A percentile compares a stretch with the other conserved stretches of the same genome.
Evolutionary conservation across 2,329 filamentous ascomycete species (phyloP).

Genomic region (Pseudopithomyces chartarum): DNA sequence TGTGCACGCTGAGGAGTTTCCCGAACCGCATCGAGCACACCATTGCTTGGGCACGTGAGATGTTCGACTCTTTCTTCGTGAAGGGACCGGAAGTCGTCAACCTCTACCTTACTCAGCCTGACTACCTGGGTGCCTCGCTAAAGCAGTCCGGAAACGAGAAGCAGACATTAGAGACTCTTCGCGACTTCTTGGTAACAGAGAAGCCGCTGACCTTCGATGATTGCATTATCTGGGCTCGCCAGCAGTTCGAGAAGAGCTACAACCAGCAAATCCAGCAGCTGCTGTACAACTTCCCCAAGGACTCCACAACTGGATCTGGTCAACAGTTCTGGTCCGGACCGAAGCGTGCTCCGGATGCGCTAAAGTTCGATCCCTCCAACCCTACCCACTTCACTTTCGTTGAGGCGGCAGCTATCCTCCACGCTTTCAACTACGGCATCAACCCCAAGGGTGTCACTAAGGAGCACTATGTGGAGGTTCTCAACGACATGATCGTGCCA

Average conservation of each 20-base stretch:
- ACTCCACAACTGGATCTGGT: constrained; percentile 83
- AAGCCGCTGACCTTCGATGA: constrained; percentile 93
- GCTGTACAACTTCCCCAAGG: constrained; percentile 96
- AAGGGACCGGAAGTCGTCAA: constrained; percentile 94
- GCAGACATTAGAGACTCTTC: constrained; percentile 86
- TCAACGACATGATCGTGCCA: constrained; percentile 92
- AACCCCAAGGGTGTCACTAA: constrained; percentile 77
- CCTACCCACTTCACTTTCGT: constrained; percentile 87
- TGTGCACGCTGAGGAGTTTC: constrained; percentile 97
- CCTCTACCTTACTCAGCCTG: constrained; percentile 86
- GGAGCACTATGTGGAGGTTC: constrained; percentile 74
- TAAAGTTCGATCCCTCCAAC: constrained; percentile 87
- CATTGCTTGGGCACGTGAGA: constrained; percentile 95
- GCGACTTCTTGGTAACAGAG: constrained; percentile 87
- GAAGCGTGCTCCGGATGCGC: constrained; percentile 89
- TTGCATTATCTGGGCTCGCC: constrained; percentile 92
- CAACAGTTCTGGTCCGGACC: constrained; percentile 97
- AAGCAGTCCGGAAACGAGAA: constrained; percentile 97
- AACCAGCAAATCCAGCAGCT: constrained; percentile 96
- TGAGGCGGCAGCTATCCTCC: constrained; percentile 85
- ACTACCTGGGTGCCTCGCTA: constrained; percentile 83
- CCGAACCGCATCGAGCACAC: constrained; percentile 99
- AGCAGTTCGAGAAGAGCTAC: constrained; percentile 94
- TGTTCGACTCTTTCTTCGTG: constrained; percentile 93
- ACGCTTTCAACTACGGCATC: constrained; percentile 98